Percentiles rank a stretch among this genome's conserved stretches.
phyloP scores from a whole-genome alignment of 106 monocot genomes.

The Ottelia alismoides region DNA sequence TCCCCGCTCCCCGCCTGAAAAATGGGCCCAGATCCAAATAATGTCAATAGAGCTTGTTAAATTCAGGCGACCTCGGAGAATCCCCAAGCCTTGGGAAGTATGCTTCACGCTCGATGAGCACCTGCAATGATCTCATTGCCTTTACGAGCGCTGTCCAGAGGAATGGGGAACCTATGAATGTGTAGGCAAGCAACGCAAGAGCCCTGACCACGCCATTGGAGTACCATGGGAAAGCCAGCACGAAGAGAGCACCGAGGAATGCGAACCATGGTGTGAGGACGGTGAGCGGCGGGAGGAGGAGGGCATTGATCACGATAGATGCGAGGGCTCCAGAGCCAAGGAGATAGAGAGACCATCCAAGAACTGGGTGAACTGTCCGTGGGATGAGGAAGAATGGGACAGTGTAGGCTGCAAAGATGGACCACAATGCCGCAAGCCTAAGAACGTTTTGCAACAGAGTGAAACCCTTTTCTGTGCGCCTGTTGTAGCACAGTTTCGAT shows the following conservation, averaged over 20 bases:
- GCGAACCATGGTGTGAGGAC: conserved; percentile 53
- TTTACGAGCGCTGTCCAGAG: conserved; percentile 44
- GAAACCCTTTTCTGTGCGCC: conserved; percentile 42
- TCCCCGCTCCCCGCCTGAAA: too few species aligned
- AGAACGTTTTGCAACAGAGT: conserved; percentile 33
- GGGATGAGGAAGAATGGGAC: conserved; percentile 86
- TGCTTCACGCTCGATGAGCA: conserved; percentile 42
- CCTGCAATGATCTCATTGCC: conserved; percentile 38
- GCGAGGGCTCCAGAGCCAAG: conserved; percentile 43
- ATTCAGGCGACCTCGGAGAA: conserved; percentile 29
- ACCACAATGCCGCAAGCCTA: conserved; percentile 46
- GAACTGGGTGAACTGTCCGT: conserved; percentile 67
- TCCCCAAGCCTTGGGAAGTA: conserved; percentile 68
- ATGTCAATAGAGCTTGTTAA: conserved; percentile 58
- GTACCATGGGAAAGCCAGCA: conserved; percentile 86
- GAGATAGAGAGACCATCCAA: conserved; percentile 73
- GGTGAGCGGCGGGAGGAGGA: conserved; percentile 45
- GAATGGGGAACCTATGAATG: conserved; percentile 48
- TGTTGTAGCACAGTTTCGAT: conserved; percentile 62
- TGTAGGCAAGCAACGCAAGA: conserved; percentile 40
- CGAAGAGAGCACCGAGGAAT: conserved; percentile 37
- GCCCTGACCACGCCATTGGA: conserved; percentile 61
- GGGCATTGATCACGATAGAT: conserved; percentile 38
- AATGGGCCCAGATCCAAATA: too few species aligned
- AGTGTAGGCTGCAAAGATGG: conserved; percentile 44